These are phyloP conservation scores for Tricharina praecox DNA, from an alignment of 495 filamentous ascomycete genomes.

Conservation along the genomic window DNA sequence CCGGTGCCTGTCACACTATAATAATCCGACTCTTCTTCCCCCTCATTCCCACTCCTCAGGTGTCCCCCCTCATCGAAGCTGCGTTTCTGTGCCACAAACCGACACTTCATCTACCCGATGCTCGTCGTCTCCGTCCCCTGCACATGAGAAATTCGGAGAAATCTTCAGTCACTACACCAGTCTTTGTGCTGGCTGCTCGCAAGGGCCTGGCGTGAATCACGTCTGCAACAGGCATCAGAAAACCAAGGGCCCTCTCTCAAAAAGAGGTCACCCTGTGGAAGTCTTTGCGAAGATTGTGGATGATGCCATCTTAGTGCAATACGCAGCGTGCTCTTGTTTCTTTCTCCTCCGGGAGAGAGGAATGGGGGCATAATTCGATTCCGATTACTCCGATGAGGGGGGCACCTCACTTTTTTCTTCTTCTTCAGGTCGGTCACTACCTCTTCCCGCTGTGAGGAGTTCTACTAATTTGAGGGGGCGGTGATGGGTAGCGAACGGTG, in stretches of 20 bases:
- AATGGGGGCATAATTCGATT: slow-evolving; percentile 81
- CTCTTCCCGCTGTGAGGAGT: slow-evolving; percentile 1
- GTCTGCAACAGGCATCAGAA: slow-evolving; percentile 98
- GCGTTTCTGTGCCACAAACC: slow-evolving; percentile 99
- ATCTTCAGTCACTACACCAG: slow-evolving; percentile 52
- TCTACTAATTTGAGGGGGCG: slow-evolving; percentile 6
- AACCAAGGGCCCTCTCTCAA: slow-evolving; percentile 39
- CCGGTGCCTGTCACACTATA: too few relatives aligned
- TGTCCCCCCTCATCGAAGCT: slow-evolving; percentile 93
- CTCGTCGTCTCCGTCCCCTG: slow-evolving; percentile 32
- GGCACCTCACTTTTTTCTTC: slow-evolving; percentile 43
- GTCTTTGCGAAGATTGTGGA: slow-evolving; percentile 88
- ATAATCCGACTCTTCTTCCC: too few relatives aligned
- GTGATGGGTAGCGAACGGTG: slow-evolving; percentile 4
- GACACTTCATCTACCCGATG: slow-evolving; percentile 33
- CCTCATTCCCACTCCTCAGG: too few relatives aligned
- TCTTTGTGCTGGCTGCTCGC: slow-evolving; percentile 50
- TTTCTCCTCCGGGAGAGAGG: slow-evolving; percentile 26
- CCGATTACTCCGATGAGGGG: slow-evolving; percentile 89
- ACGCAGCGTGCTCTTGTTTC: slow-evolving; percentile 87
- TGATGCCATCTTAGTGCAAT: slow-evolving; percentile 92
- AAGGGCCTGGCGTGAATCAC: slow-evolving; percentile 87
- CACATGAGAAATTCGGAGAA: slow-evolving; percentile 99
- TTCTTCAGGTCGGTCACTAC: slow-evolving; percentile 42
- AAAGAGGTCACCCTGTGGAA: slow-evolving; percentile 34